Conservation (phyloP, 2,329 filamentous ascomycete genomes). For the Sphaerulina vaccinii region DNA sequence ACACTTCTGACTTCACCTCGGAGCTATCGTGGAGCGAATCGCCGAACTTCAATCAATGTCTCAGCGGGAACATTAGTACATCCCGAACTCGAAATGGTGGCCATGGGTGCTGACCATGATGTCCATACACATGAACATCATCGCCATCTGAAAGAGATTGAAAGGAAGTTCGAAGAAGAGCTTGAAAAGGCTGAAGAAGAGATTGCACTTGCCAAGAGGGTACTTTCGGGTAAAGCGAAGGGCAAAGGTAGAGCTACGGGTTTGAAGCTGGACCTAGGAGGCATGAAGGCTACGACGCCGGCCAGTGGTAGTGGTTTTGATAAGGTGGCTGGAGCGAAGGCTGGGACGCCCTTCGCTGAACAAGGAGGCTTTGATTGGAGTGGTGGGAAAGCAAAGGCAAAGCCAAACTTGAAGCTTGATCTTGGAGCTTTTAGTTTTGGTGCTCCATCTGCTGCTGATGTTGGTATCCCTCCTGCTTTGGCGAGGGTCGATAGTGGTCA, state of each 20-base stretch:
- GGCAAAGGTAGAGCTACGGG: background rate
- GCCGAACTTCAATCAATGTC: slow-evolving; percentile 43
- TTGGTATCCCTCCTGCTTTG: background rate
- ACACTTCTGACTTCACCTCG: slow-evolving; percentile 45
- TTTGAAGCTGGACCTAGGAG: background rate
- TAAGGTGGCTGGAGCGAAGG: background rate
- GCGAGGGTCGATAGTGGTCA: background rate
- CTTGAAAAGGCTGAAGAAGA: slow-evolving; percentile 15
- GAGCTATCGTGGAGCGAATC: slow-evolving; percentile 44
- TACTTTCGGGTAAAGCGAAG: background rate
- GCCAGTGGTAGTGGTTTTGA: slow-evolving; percentile 2
- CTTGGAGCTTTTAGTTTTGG: background rate
- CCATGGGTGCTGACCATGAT: slow-evolving; percentile 17
- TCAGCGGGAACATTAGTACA: slow-evolving; percentile 45
- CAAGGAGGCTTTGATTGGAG: background rate
- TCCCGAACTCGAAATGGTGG: slow-evolving; percentile 49
- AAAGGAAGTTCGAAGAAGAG: slow-evolving; percentile 7
- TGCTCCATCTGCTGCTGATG: background rate
- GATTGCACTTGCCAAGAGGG: background rate
- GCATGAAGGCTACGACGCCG: background rate
- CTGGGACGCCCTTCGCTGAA: background rate
- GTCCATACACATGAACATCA: slow-evolving; percentile 7
- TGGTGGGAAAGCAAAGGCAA: background rate
- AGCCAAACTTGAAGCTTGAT: background rate
- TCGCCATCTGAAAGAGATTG: slow-evolving; percentile 21